These are phyloP conservation scores for Citrus sp. DNA, from an alignment of 345 rosid species.

Conservation along the genomic window DNA sequence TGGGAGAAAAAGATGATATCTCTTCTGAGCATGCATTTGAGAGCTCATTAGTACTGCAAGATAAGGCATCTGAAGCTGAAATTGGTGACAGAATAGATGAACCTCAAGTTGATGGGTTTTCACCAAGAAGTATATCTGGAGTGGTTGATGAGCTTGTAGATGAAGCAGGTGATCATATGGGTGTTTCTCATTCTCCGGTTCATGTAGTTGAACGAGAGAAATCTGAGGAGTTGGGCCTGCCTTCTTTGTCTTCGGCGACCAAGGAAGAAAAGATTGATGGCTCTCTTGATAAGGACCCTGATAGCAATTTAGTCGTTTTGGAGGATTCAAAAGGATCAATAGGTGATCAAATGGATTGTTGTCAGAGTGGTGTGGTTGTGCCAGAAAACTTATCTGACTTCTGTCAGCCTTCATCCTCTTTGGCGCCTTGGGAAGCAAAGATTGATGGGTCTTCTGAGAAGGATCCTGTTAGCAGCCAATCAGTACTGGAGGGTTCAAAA, in stretches of 20 bases:
- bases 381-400: not conserved
- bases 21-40: not conserved
- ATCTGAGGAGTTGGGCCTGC: not conserved
- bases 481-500: not conserved
- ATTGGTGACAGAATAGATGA: slow-evolving; percentile 10
- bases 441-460: slow-evolving; percentile 7
- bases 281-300: not conserved
- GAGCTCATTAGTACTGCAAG: not conserved
- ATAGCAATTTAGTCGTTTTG: not conserved
- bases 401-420: not conserved
- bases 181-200: slow-evolving; percentile 10
- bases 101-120: slow-evolving; percentile 5
- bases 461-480: slow-evolving; percentile 1
- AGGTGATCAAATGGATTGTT: not conserved
- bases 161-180: slow-evolving; percentile 12
- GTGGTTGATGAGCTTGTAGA: slow-evolving; percentile 3
- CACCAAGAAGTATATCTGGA: slow-evolving; percentile 3
- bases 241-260: slow-evolving; percentile 1
- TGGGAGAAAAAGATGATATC: slow-evolving; percentile 10
- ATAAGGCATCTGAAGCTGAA: slow-evolving; percentile 14
- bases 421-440: slow-evolving; percentile 15
- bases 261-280: slow-evolving; percentile 10
- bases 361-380: not conserved
- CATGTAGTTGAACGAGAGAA: not conserved
- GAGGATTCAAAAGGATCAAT: slow-evolving; percentile 8